These are phyloP conservation scores for Smittium culicis DNA, from an alignment of 371 early-diverging fungal genomes.

Conservation along the genomic window DNA sequence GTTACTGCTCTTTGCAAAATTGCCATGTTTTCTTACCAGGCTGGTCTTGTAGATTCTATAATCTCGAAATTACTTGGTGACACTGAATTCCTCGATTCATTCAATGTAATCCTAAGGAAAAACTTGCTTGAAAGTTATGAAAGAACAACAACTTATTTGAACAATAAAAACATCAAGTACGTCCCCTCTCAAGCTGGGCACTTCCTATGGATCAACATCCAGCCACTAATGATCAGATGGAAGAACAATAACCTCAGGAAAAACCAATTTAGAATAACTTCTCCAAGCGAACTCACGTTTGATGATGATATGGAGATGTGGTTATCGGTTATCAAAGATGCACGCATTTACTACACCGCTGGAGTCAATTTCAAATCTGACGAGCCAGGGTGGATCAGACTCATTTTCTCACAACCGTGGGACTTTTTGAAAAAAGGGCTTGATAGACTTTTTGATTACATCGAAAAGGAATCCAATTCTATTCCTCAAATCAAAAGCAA, in stretches of 20 bases:
- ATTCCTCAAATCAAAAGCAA: no score
- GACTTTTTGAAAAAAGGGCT: constrained; percentile 35
- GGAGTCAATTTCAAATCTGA: constrained; percentile 44
- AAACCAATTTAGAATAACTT: constrained; percentile 13
- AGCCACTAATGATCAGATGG: constrained; percentile 16
- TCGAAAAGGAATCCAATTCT: background rate
- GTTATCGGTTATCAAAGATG: constrained; percentile 29
- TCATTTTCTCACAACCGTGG: constrained; percentile 36
- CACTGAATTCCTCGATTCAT: constrained; percentile 40
- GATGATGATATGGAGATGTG: constrained; percentile 31
- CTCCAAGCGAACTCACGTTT: constrained; percentile 2
- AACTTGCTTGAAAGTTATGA: constrained; percentile 39
- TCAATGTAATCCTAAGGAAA: constrained; percentile 39
- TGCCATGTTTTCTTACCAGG: constrained; percentile 40
- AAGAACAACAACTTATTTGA: constrained; percentile 28
- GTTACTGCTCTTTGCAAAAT: constrained; percentile 28
- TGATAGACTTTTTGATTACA: constrained; percentile 23
- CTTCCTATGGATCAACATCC: constrained; percentile 48
- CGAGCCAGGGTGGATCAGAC: constrained; percentile 50
- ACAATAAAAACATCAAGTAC: constrained; percentile 34
- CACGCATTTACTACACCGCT: constrained; percentile 42
- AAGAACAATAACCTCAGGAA: constrained; percentile 14
- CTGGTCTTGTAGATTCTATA: constrained; percentile 40
- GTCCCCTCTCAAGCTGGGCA: constrained; percentile 47
- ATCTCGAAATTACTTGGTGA: constrained; percentile 40